Conservation (phyloP, 257 asterid genomes). For the Ilex aquifolium region DNA sequence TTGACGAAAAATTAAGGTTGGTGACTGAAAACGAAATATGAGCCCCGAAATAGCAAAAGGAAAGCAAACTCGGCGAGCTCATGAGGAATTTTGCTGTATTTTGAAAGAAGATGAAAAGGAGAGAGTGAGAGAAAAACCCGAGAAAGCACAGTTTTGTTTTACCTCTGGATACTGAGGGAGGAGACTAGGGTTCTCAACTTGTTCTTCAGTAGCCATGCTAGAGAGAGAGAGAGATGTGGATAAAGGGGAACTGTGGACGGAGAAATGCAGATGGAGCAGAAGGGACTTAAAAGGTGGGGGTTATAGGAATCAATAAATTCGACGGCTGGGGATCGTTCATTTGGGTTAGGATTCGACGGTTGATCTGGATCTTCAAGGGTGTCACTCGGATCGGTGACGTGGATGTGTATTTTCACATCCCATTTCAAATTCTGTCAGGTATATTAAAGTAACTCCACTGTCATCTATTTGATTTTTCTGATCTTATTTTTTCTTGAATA, state of each 20-base stretch:
- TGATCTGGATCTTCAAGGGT: background rate
- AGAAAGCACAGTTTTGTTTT: background rate
- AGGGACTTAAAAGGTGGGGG: slow-evolving; percentile 24
- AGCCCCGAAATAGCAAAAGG: background rate
- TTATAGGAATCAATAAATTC: slow-evolving; percentile 34
- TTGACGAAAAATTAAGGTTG: background rate
- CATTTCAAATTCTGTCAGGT: background rate
- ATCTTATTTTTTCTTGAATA: too few relatives aligned
- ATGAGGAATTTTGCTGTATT: too few relatives aligned
- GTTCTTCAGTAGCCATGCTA: background rate
- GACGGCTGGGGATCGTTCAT: slow-evolving; percentile 40
- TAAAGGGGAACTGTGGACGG: background rate
- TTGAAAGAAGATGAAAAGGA: too few relatives aligned
- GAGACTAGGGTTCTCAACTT: background rate
- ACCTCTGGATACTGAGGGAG: background rate
- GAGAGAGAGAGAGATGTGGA: too few relatives aligned
- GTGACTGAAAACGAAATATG: background rate
- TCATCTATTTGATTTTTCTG: too few relatives aligned
- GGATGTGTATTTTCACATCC: slow-evolving; percentile 34
- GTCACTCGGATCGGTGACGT: slow-evolving; percentile 52
- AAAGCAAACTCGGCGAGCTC: background rate
- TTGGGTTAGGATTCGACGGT: slow-evolving; percentile 26
- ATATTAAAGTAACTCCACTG: too few relatives aligned
- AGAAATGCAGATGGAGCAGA: background rate
- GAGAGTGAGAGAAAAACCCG: background rate